These are phyloP conservation scores for Nitzschia sp. DNA, from an alignment of 108 stramenopile genomes.

Conservation along the genomic window DNA sequence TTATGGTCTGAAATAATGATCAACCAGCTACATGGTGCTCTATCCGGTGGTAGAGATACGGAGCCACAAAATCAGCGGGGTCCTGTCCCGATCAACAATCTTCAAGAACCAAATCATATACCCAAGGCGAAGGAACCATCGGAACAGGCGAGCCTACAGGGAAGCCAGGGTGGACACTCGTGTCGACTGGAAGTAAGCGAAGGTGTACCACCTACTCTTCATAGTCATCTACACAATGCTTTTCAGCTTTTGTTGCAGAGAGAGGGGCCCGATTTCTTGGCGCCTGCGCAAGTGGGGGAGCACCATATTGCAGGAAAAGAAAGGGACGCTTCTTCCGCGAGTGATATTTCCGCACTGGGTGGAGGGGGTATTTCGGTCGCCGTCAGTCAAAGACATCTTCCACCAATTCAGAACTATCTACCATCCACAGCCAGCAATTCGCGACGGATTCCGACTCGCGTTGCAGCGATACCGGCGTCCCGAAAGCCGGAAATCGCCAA, in stretches of 20 bases:
- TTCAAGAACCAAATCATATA: not conserved
- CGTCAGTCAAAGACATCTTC: conserved; percentile 9
- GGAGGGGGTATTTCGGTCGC: conserved; percentile 29
- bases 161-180: not conserved
- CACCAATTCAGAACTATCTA: conserved; percentile 7
- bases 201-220: not conserved
- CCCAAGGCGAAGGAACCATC: not conserved
- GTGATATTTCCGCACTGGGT: conserved; percentile 30
- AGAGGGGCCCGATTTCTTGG: no score
- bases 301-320: not conserved
- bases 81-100: not conserved
- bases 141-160: not conserved
- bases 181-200: not conserved
- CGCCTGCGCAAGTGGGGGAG: no score
- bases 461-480: not conserved
- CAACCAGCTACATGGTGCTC: not conserved
- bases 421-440: not conserved
- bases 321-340: not conserved
- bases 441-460: not conserved
- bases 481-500: not conserved
- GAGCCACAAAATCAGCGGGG: not conserved
- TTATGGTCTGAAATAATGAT: not conserved
- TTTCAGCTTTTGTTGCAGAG: conserved; percentile 10
- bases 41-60: not conserved
- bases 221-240: conserved; percentile 6